Evolutionary conservation across 139 green algal genomes (phyloP), one percentile per base, ranked within the genome.

Genomic region (Coelastrella sp.): DNA sequence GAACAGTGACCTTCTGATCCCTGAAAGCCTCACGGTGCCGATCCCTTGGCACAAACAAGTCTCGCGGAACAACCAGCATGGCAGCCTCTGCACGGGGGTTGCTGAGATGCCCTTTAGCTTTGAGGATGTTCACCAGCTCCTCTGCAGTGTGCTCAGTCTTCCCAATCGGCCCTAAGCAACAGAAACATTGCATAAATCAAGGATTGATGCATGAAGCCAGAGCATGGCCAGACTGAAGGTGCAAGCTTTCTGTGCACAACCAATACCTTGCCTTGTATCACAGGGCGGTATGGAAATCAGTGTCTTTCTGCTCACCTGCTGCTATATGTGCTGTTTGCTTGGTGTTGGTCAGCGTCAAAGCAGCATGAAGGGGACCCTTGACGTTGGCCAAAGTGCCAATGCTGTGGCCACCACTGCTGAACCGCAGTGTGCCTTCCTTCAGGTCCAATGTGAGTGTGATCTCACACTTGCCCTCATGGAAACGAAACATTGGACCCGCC

Each of bases 81-180:
- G 91, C 91, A 4, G 89, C 86, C 84, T 94, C 91, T 21, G 88
- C 68, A 40, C 87, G 83, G 0, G 50, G 34, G 40, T 83, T 85
- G 51, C 88, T 67, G 23, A 88, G 62, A 77, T 88, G 89, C 25
- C 89, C 87, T 84, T 92, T 94, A 35, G 88, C 91, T 66, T 91
- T 90, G 41, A 94, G 84, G 67, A 94, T 88, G 86, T 91, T 90
- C 43, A 94, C 84, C 62, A 94, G 87, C 89, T 94, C 91, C 91
- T 94, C 91, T 38, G 90, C 91, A 59, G 87, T 92, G 81, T 91
- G 87, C 81, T 94, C 91, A 9, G 71, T 86, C 69, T 89, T 89
- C 80, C 91, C 91, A 25, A 94, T 91, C n/a, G 91, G 91, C 3
- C 91, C 89, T 41, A 60, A 40, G 23, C 7, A 21, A 75, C 15